Conservation (phyloP, 768 basidiomycete species). For the Kwoniella bestiolae region DNA sequence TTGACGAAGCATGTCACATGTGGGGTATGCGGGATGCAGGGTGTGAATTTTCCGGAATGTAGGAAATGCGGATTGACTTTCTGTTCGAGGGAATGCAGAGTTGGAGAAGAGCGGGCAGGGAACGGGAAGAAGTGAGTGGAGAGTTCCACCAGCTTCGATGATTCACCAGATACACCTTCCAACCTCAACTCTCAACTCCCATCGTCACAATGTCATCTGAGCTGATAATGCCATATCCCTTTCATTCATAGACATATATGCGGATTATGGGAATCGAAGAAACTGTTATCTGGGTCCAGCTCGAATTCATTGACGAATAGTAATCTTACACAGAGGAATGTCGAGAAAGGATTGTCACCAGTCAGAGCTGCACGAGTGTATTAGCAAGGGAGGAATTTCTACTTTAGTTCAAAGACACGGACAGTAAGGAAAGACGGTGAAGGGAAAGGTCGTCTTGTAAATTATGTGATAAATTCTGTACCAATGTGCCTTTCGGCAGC, state of each 20-base stretch:
- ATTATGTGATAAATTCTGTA: no score
- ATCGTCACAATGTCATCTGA: no score
- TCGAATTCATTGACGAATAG: neutral
- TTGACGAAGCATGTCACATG: slow-evolving; percentile 47
- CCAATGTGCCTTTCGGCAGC: no score
- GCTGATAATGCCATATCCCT: neutral
- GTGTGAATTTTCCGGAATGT: slow-evolving; percentile 52
- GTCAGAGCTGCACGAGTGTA: slow-evolving; percentile 7
- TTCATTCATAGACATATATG: slow-evolving; percentile 36
- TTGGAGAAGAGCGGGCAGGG: slow-evolving; percentile 40
- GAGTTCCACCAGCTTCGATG: neutral
- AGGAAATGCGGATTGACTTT: slow-evolving; percentile 50
- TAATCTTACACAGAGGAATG: neutral
- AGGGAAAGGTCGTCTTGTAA: neutral
- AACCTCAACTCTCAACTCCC: neutral
- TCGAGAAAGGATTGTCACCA: neutral
- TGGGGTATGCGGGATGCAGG: slow-evolving; percentile 40
- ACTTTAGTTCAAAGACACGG: neutral
- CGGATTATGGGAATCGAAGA: slow-evolving; percentile 39
- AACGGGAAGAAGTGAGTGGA: slow-evolving; percentile 47
- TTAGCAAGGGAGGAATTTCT: neutral
- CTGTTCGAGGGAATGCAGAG: slow-evolving; percentile 48
- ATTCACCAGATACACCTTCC: neutral
- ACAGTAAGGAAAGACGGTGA: neutral
- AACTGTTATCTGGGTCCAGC: slow-evolving; percentile 17